A percentile compares a stretch with the other conserved stretches of the same genome.
These are phyloP conservation scores for Andrographis paniculata DNA, from an alignment of 305 asterid species.

Conservation along the genomic window DNA sequence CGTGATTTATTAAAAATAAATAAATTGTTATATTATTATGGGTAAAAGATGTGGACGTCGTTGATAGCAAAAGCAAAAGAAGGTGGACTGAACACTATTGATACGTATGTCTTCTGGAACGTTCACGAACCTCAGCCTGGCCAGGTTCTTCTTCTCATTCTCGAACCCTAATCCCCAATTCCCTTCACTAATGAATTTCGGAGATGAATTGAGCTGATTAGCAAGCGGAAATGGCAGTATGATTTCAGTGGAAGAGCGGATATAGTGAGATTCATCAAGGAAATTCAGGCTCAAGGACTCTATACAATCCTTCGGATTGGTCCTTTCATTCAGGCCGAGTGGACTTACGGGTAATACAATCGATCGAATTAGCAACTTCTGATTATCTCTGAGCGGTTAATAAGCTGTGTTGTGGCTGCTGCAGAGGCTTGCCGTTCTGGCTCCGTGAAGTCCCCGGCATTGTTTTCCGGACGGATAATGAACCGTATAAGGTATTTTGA, in stretches of 20 bases:
- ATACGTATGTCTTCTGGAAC: constrained; percentile 86
- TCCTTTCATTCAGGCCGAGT: constrained; percentile 75
- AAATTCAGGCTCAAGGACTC: constrained; percentile 65
- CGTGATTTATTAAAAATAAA: background rate
- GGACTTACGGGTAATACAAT: constrained; percentile 68
- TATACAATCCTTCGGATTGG: constrained; percentile 80
- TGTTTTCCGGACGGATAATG: constrained; percentile 65
- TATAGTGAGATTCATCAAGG: constrained; percentile 54
- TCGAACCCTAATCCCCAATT: background rate
- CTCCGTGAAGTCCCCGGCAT: constrained; percentile 66
- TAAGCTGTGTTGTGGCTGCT: background rate
- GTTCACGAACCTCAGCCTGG: constrained; percentile 69
- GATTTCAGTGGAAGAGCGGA: constrained; percentile 64
- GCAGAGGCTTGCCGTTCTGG: constrained; percentile 90
- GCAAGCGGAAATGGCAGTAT: constrained; percentile 30
- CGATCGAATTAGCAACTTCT: too few relatives aligned
- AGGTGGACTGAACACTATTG: constrained; percentile 72
- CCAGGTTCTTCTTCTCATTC: constrained; percentile 24
- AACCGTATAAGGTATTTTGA: constrained; percentile 58
- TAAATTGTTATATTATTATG: too few relatives aligned
- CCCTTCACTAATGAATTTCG: background rate
- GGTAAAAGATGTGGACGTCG: constrained; percentile 86
- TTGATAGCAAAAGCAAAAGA: constrained; percentile 59
- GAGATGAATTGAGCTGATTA: background rate
- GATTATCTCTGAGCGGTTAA: too few relatives aligned